Base-by-base conservation (phyloP, 305 asterid genomes). In the Fraxinus xanthoxyloides region DNA sequence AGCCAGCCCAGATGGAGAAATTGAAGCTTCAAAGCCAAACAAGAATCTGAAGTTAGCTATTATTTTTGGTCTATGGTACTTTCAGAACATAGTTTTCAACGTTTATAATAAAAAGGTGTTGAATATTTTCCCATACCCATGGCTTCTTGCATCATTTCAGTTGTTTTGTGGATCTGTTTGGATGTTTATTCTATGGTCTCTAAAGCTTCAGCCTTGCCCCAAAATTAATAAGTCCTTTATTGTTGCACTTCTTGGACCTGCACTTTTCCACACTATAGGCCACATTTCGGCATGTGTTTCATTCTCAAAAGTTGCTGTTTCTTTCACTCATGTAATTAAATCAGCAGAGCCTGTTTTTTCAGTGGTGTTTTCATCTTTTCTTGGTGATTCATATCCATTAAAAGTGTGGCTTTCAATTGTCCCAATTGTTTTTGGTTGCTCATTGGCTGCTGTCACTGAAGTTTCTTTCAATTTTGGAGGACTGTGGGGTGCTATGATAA, bases 131-230 rank as follows among this genome's bases (percentile, higher is more conserved):
- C 94, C 98, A 17, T 95, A 89, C 63, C 98, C 99, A 24, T 93
- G 98, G 99, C 89, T 95, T 77, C 97, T 95, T 38, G 99, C 98
- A 31, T 88, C 98, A 1, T 95, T 95, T 81, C 98, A 95, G 91
- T 90, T 95, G 1, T 85, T 95, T 7, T 84, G 89, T 75, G 98
- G 99, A 40, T 90, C 98, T 82, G 77, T 95, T 80, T 95, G 98
- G 98, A 95, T 95, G 99, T 59, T 92, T 2, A 38, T 87, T 80
- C 85, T 94, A 2, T 95, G 99, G 99, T 81, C 94, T 38, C 79
- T 84, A 4, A 95, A 90, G 92, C 84, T 93, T 36, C 96, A 56
- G 28, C 92, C 97, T 9, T 90, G 94, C 24, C 99, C 99, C 0
- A 93, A 93, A 78, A 92, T 95, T 5, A 87, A 91, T 36, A 93